Evolutionary conservation across 768 basidiomycete genomes (phyloP), one percentile per base, ranked within the genome.

Genomic region (Pleurotus citrinopileatus): DNA sequence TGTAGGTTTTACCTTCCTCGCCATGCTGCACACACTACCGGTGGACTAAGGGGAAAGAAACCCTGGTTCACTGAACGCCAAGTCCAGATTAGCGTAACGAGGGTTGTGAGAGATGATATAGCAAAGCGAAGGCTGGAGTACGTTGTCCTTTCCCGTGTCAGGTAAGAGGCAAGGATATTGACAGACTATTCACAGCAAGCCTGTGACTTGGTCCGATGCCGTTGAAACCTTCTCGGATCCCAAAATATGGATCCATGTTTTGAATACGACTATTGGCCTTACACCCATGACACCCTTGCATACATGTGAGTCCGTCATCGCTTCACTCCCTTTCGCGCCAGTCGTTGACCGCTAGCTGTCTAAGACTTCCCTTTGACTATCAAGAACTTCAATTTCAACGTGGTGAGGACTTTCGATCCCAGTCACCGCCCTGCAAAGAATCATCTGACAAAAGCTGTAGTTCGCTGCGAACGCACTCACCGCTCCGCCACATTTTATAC

Each of bases 401-500:
- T 51, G 13, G 48, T 51, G 27, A 17, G 28, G n/a, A n/a, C n/a
- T n/a, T n/a, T n/a, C n/a, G n/a, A n/a, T n/a, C n/a, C n/a, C 37
- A 10, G 4, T 3, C 15, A 26, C 38, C 17, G 19, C 38, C 38
- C 17, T 12, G 19, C 17, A 19, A 12, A 9, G 10, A 40, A 40
- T 19, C 10, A n/a, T 12, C 34, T 23, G 19, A 7, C 9, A 32
- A 34, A 34, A 3, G 13, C 27, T 2, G 0, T 25, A 51, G 48
- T 51, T 51, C 22, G 48, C 48, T 37, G 48, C 48, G 9, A 51
- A 51, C 13, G 48, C 48, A 22, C 47, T 55, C 20, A 58, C 57
- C 2, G 54, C 57, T 13, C 57, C 54, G 4, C 54, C 54, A 4
- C 54, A 58, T 26, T 29, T 55, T 15, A 34, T 58, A 7, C 54